Evolutionary conservation across 495 filamentous ascomycete species (phyloP).

Genomic region (Hapsidospora chrysogenum): DNA sequence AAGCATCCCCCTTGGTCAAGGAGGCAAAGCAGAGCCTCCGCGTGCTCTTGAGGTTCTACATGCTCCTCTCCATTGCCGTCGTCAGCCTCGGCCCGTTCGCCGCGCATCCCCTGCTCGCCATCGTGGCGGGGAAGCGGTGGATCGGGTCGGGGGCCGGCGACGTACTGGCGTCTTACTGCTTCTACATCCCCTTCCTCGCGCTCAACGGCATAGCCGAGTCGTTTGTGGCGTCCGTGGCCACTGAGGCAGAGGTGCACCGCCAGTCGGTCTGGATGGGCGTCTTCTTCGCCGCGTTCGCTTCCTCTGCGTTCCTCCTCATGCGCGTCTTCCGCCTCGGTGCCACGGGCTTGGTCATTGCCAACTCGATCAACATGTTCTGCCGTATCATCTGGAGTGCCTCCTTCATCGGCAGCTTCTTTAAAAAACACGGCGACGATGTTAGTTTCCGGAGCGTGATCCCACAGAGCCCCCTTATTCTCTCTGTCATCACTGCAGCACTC

Average conservation of each 20-base stretch:
- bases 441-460: slow-evolving; percentile 12
- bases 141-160: slow-evolving; percentile 37
- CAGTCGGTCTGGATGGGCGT: slow-evolving; percentile 72
- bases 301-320: slow-evolving; percentile 54
- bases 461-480: slow-evolving; percentile 7
- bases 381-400: slow-evolving; percentile 61
- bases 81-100: slow-evolving; percentile 53
- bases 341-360: slow-evolving; percentile 65
- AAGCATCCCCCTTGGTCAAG: slow-evolving; percentile 9
- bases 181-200: slow-evolving; percentile 83
- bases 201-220: slow-evolving; percentile 86
- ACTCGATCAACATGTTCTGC: slow-evolving; percentile 70
- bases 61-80: slow-evolving; percentile 49
- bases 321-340: slow-evolving; percentile 50
- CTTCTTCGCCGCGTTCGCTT: slow-evolving; percentile 58
- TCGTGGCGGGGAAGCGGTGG: slow-evolving; percentile 66
- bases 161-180: slow-evolving; percentile 65
- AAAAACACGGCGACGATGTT: slow-evolving; percentile 15
- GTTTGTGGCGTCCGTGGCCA: slow-evolving; percentile 76
- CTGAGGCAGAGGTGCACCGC: slow-evolving; percentile 43
- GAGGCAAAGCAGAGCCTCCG: slow-evolving; percentile 29
- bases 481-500: slow-evolving; percentile 8
- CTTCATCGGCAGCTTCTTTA: slow-evolving; percentile 56
- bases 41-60: slow-evolving; percentile 41
- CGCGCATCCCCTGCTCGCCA: slow-evolving; percentile 48